Evolutionary conservation across 495 filamentous ascomycete genomes (phyloP), one percentile per base, ranked within the genome.

Genomic region (Aspergillus indologenus): DNA sequence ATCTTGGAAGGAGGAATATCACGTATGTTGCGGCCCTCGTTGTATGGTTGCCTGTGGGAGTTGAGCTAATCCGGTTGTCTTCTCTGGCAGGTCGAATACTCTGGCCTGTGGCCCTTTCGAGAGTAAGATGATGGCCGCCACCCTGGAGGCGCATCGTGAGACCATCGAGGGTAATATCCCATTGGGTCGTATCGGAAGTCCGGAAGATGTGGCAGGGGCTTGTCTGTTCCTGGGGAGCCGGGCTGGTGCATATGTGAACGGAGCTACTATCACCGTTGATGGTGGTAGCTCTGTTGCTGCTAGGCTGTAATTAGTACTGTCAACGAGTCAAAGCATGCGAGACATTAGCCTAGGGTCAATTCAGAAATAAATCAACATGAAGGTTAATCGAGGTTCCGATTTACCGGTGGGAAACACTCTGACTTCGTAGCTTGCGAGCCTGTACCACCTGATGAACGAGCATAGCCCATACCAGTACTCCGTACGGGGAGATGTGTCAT

Each of bases 91-190:
- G 43, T 79, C 72, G 1, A 91, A 91, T 55, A 79, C 85, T 0
- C 76, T 93, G 53, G 90, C 90, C 31, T 92, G 89, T 62, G 89
- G 90, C 11, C 89, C 89, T 15, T 93, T 93, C 63, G 78, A 90
- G 67, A 88, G 84, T 59, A 90, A 90, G 74, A 93, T 92, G 89
- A 91, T 91, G 89, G 83, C 83, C 12, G 84, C 81, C 44, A 90
- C 87, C 44, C 69, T 92, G 54, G 72, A 84, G 59, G 67, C 75
- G 6, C 82, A 83, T 58, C 80, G 81, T 45, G 86, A 90, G 14
- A 67, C 69, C 24, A 89, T 94, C 64, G 80, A 83, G 69, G 70
- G 61, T 0, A 81, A 78, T 14, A 84, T 88, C 56, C 90, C 90
- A n/a, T 67, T 91, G 59, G 82, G 83, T 5, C 77, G 90, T 21